Evolutionary conservation across 2,329 filamentous ascomycete species (phyloP), one percentile per base, ranked within the genome.

Genomic region (Trichophyton rubrum): DNA sequence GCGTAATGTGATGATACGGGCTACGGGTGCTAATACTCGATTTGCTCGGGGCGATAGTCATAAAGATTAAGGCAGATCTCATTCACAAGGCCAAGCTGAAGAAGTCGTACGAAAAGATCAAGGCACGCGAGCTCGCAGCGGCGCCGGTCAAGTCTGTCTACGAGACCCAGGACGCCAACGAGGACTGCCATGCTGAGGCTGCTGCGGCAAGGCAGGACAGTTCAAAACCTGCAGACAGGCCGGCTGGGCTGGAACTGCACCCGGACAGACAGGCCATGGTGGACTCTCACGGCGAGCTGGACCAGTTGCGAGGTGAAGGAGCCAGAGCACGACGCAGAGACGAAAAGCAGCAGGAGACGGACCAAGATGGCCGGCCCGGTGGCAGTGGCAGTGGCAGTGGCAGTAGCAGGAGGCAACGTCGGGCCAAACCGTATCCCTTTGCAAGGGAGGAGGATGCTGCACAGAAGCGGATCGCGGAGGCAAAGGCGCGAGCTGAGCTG

Each of bases 11-110:
- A 30, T 43, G 40, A 2, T 41, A 27, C 58, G 9, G 41, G n/a
- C 57, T 51, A 30, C 30, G 15, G 15, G 11, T 40, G 9, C 56
- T 59, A 30, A 60, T 47, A 60, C 24, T 27, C 58, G 13, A 2
- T 2, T 11, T 11, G 3, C 33, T 38, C 33, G 33, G 49, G 22
- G 20, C 9, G 40, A 45, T 68, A 92, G 89, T 88, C 61, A 85
- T 89, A 73, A 92, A 92, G 74, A 93, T 96, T 70, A 97, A 97
- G 75, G 82, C 87, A 65, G 84, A 88, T 66, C 78, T 96, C 60
- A 96, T 97, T 68, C 84, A 90, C 73, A 95, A 93, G 73, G 90
- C 91, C 63, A 96, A 96, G 74, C 80, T 96, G 64, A 93, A 92
- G 75, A 95, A 96, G 74, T 83, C 88, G 47, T 96, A 96, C 71